These are phyloP conservation scores for Vigna mungo DNA, from an alignment of 306 rosid genomes.

Conservation along the genomic window DNA sequence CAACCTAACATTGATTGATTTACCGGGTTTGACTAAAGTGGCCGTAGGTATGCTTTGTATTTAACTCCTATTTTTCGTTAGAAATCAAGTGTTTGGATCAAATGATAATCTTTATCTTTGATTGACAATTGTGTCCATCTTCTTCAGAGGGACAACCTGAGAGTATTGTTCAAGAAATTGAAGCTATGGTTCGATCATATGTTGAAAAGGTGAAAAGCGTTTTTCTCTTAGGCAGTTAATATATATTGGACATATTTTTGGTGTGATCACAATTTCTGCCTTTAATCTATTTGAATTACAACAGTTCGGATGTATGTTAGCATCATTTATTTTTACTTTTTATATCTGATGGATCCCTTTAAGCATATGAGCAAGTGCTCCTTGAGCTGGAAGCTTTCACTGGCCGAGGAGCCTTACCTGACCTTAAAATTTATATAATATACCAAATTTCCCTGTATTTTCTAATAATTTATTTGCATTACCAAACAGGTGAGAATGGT, in stretches of 20 bases:
- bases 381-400: conserved; percentile 6
- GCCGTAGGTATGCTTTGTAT: conserved; percentile 77
- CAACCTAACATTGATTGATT: conserved; percentile 91
- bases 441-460: neutral
- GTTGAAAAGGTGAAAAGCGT: conserved; percentile 75
- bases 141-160: conserved; percentile 95
- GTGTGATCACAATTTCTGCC: conserved; percentile 1
- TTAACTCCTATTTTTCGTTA: conserved; percentile 3
- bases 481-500: neutral
- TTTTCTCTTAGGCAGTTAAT: conserved; percentile 20
- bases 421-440: conserved; percentile 8
- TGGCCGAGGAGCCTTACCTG: neutral
- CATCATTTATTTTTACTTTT: neutral
- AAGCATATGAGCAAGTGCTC: neutral
- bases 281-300: conserved; percentile 14
- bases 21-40: conserved; percentile 96
- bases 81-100: conserved; percentile 7
- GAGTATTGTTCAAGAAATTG: conserved; percentile 90
- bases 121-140: conserved; percentile 16
- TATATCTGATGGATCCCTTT: neutral
- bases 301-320: conserved; percentile 24
- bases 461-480: neutral
- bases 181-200: conserved; percentile 82
- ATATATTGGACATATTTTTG: neutral
- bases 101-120: conserved; percentile 15